A percentile compares a stretch with the other conserved stretches of the same genome.
Conservation (phyloP, 2,329 filamentous ascomycete species). For the Pochonia chlamydosporia region DNA sequence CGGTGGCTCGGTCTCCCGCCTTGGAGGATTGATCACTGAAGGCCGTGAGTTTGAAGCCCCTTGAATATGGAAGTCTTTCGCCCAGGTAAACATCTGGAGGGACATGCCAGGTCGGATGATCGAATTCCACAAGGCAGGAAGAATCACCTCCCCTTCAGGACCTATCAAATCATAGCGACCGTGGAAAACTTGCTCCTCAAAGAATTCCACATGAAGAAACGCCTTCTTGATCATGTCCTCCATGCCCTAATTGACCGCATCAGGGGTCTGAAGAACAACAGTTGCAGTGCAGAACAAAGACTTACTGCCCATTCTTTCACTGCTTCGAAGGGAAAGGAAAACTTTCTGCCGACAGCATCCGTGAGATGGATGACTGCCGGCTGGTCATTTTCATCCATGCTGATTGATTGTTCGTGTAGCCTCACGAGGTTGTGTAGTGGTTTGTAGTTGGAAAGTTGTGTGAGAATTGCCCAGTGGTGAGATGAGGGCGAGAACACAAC, state of each 20-base stretch:
- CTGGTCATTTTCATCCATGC: slow-evolving; percentile 24
- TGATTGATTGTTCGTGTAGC: no score
- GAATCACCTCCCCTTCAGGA: slow-evolving; percentile 75
- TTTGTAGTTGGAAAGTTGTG: no score
- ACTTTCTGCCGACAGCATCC: slow-evolving; percentile 87
- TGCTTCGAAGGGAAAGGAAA: slow-evolving; percentile 81
- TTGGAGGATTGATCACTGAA: no score
- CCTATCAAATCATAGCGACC: slow-evolving; percentile 78
- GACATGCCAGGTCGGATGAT: slow-evolving; percentile 66
- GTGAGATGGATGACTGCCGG: slow-evolving; percentile 82
- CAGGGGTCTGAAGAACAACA: neutral
- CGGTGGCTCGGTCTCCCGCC: neutral
- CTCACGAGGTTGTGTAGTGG: no score
- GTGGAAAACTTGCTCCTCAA: slow-evolving; percentile 69
- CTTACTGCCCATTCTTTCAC: slow-evolving; percentile 78
- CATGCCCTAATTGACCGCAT: slow-evolving; percentile 64
- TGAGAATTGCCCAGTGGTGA: no score
- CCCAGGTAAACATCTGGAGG: slow-evolving; percentile 54
- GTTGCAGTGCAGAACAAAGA: slow-evolving; percentile 14
- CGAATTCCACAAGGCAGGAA: slow-evolving; percentile 72
- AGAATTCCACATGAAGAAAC: slow-evolving; percentile 71
- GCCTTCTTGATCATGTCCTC: slow-evolving; percentile 81
- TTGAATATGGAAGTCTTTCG: slow-evolving; percentile 38
- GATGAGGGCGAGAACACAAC: no score
- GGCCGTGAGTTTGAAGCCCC: neutral